Evolutionary conservation across 495 filamentous ascomycete genomes (phyloP).

Genomic region (Tuber microsphaerosporum): DNA sequence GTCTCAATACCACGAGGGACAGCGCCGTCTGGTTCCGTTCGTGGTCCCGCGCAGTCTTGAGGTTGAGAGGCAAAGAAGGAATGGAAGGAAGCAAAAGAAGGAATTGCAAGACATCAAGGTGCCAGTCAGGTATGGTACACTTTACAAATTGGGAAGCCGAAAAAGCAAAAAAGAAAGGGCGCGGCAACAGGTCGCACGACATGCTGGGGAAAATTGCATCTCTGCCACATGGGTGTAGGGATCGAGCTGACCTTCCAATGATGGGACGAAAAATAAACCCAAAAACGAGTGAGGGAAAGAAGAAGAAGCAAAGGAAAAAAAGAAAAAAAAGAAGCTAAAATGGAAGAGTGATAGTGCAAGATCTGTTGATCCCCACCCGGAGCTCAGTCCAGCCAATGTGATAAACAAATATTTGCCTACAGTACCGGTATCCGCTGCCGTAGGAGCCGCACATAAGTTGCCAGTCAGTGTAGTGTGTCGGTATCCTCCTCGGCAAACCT

Average conservation of each 20-base stretch:
- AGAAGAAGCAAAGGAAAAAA: not conserved
- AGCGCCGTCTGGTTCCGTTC: not conserved
- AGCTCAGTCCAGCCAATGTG: not conserved
- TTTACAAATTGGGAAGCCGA: not conserved
- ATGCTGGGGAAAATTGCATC: not conserved
- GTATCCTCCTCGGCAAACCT: not conserved
- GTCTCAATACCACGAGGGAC: constrained; percentile 2
- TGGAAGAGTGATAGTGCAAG: not conserved
- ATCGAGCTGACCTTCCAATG: not conserved
- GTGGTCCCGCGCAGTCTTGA: not conserved
- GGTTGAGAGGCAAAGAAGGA: not conserved
- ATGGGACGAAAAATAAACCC: not conserved
- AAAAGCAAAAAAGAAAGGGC: not conserved
- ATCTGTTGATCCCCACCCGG: not conserved
- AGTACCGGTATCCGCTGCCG: not conserved
- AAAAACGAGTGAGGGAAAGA: not conserved
- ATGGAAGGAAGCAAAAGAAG: constrained; percentile 1
- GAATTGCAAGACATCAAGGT: not conserved
- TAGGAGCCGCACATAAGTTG: not conserved
- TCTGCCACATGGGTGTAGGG: constrained; percentile 3
- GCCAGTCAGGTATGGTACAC: not conserved
- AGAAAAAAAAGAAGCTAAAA: not conserved
- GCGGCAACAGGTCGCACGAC: not conserved
- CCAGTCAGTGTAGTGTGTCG: not conserved
- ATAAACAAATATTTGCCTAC: not conserved